Conservation (phyloP, 1,139 yeast species). For the Saccharomycopsis hybrid region DNA sequence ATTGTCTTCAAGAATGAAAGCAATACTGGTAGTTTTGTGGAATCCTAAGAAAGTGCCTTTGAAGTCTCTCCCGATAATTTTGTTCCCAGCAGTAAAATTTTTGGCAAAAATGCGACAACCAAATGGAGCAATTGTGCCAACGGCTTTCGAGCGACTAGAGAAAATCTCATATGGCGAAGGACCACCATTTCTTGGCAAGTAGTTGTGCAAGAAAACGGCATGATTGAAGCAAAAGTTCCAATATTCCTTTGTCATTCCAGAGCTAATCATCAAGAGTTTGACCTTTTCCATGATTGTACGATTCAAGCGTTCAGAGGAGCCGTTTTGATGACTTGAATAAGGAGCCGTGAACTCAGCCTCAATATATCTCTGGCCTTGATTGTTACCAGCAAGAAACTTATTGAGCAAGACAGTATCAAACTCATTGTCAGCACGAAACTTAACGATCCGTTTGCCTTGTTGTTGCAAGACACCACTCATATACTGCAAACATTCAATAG, state of each 20-base stretch:
- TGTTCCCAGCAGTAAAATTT: neutral
- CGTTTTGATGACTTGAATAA: conserved; percentile 1
- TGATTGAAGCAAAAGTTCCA: no score
- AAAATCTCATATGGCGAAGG: neutral
- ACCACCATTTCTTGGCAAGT: conserved; percentile 1
- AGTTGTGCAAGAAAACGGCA: neutral
- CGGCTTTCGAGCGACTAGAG: neutral
- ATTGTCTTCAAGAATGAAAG: neutral
- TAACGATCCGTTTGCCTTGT: neutral
- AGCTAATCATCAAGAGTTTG: neutral
- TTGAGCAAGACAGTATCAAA: neutral
- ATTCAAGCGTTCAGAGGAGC: neutral
- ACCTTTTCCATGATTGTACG: neutral
- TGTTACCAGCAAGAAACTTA: neutral
- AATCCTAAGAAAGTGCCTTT: neutral
- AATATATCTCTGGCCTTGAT: neutral
- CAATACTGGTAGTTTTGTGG: neutral
- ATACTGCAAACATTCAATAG: neutral
- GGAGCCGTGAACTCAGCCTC: conserved; percentile 3
- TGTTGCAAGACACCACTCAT: neutral
- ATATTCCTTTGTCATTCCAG: no score
- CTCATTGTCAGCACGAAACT: neutral
- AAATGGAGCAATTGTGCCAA: neutral
- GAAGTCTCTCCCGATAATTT: neutral
- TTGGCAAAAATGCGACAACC: neutral